phyloP scores from a whole-genome alignment of 2,329 filamentous ascomycete genomes.

The Alternaria arborescens region DNA sequence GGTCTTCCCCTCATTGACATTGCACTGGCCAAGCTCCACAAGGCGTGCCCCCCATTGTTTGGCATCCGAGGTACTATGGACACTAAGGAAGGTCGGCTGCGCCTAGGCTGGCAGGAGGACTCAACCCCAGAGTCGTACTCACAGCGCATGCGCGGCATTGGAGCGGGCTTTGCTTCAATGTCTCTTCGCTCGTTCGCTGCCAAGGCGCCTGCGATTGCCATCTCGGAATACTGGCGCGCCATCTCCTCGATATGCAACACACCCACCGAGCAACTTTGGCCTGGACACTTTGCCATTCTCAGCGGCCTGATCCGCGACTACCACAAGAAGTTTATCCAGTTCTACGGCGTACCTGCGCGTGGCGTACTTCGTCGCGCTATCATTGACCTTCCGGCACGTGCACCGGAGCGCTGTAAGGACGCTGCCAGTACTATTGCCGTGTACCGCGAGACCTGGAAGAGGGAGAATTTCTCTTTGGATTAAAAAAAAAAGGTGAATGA shows the following conservation, averaged over 20 bases:
- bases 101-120: slow-evolving; percentile 45
- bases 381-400: slow-evolving; percentile 71
- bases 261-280: slow-evolving; percentile 61
- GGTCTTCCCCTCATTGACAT: slow-evolving; percentile 79
- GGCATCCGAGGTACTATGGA: slow-evolving; percentile 80
- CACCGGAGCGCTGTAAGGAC: slow-evolving; percentile 34
- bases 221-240: slow-evolving; percentile 83
- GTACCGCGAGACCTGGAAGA: slow-evolving; percentile 45
- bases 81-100: slow-evolving; percentile 57
- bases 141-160: slow-evolving; percentile 84
- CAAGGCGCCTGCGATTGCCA: slow-evolving; percentile 73
- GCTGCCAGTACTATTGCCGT: slow-evolving; percentile 43
- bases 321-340: slow-evolving; percentile 76
- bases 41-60: slow-evolving; percentile 84
- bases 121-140: slow-evolving; percentile 71
- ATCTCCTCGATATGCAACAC: slow-evolving; percentile 81
- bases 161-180: slow-evolving; percentile 83
- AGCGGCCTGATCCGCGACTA: slow-evolving; percentile 68
- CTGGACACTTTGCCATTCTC: slow-evolving; percentile 60
- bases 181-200: slow-evolving; percentile 75
- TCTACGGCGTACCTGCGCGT: slow-evolving; percentile 81
- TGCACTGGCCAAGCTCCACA: slow-evolving; percentile 84
- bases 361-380: slow-evolving; percentile 74
- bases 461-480: slow-evolving; percentile 32
- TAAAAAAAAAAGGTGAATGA: slow-evolving; percentile 3